Evolutionary conservation across 208 protist genomes (phyloP), one percentile per base, ranked within the genome.

Genomic region (Naegleria lovaniensis): DNA sequence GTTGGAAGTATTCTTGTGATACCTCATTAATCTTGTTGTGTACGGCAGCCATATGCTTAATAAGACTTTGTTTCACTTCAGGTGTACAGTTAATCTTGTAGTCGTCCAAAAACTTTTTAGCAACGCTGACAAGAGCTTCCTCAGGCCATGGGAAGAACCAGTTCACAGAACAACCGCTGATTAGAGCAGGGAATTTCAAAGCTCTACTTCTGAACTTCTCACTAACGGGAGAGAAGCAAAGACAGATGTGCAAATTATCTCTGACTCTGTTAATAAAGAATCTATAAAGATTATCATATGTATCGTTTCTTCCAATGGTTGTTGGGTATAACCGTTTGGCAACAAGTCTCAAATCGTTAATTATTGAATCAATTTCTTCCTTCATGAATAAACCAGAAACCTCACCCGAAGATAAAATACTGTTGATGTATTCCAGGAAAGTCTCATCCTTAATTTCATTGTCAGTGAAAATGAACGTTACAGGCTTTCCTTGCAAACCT

Each of bases 341-440:
- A 84, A 97, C 93, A 38, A 95, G 93, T 38, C 98, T 95, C 48
- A 99, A 93, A 89, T 99, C 98, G 92, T 97, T 97, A 92, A 98
- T 96, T 87, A 98, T 98, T 29, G 96, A 96, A 92, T 99, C 98
- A 85, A 97, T 93, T 94, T 99, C 98, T 93, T 99, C 98, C 88
- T 97, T 98, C 15, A 97, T 94, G 94, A 99, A 99, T n/a, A 99
- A 95, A 79, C 97, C 97, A n/a, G 98, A 96, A 92, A 99, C 97
- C 91, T 98, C 96, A 93, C 97, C 97, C 91, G 97, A 97, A 38
- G 96, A 97, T 59, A 98, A 92, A 93, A 98, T 97, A 91, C 96
- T 98, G 95, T 99, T 99, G 94, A 99, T 98, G 94, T 98, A 99
- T 95, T 99, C 98, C 36, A 99, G 95, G 95, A 99, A 99, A 76